Evolutionary conservation across 2,329 filamentous ascomycete species (phyloP).

Genomic region (Pseudocercospora vitis): DNA sequence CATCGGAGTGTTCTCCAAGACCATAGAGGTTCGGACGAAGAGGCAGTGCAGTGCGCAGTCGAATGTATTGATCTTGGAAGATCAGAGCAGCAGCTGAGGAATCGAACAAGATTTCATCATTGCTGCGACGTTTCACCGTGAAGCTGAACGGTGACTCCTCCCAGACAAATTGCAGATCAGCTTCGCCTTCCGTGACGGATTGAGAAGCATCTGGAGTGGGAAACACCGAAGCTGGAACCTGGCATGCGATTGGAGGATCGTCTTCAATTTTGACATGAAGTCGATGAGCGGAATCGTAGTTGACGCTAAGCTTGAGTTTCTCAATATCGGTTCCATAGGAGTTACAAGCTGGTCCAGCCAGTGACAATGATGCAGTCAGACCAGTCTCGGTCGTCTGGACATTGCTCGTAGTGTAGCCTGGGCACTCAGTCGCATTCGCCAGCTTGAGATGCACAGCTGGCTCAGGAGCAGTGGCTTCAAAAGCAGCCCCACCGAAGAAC

Average conservation of each 20-base stretch:
- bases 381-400: slow-evolving; percentile 27
- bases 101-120: slow-evolving; percentile 35
- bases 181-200: slow-evolving; percentile 24
- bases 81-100: slow-evolving; percentile 34
- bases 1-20: slow-evolving; percentile 72
- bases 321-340: slow-evolving; percentile 35
- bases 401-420: slow-evolving; percentile 36
- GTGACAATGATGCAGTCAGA: slow-evolving; percentile 32
- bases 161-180: slow-evolving; percentile 32
- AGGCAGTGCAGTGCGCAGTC: slow-evolving; percentile 70
- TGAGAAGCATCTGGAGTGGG: slow-evolving; percentile 54
- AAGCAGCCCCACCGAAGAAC: slow-evolving; percentile 11
- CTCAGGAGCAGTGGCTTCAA: slow-evolving; percentile 12
- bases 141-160: slow-evolving; percentile 36
- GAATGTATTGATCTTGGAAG: slow-evolving; percentile 48
- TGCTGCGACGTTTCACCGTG: slow-evolving; percentile 27
- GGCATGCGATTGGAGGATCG: slow-evolving; percentile 65
- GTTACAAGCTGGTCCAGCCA: slow-evolving; percentile 34
- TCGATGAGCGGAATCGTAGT: slow-evolving; percentile 44
- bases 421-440: slow-evolving; percentile 22
- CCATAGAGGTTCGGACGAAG: slow-evolving; percentile 71
- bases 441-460: slow-evolving; percentile 13
- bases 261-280: slow-evolving; percentile 69
- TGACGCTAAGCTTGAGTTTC: slow-evolving; percentile 30
- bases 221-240: slow-evolving; percentile 70